These are phyloP conservation scores for Tympanopsis confertula DNA, from an alignment of 2,329 filamentous ascomycete genomes.

Conservation along the genomic window DNA sequence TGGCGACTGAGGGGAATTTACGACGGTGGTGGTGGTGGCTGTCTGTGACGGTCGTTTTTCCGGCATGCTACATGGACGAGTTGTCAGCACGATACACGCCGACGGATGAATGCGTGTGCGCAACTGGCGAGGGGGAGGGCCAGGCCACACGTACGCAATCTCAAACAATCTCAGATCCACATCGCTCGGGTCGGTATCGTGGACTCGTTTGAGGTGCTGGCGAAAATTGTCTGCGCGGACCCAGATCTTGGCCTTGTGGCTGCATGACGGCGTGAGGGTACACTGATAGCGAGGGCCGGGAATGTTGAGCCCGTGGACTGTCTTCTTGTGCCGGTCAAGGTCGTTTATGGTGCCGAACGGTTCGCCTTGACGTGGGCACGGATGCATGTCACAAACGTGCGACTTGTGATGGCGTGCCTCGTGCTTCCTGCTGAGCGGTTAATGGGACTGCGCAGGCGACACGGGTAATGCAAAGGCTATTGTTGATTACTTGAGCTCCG, in stretches of 20 bases:
- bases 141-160: not conserved
- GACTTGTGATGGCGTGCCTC: not conserved
- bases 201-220: constrained; percentile 62
- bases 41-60: not conserved
- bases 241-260: constrained; percentile 58
- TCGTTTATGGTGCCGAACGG: not conserved
- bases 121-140: not conserved
- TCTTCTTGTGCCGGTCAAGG: not conserved
- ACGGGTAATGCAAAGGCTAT: not conserved
- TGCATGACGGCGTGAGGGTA: no score
- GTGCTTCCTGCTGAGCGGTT: not conserved
- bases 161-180: not conserved
- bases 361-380: not conserved
- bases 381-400: not conserved
- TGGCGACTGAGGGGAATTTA: no score
- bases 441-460: not conserved
- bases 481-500: not conserved
- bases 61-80: not conserved
- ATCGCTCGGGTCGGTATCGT: constrained; percentile 20
- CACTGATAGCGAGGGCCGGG: not conserved
- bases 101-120: no score
- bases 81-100: no score
- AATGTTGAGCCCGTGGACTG: not conserved
- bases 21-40: not conserved
- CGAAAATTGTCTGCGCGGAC: constrained; percentile 78